Percentiles rank a stretch among this genome's conserved stretches.
Conservation (phyloP, 202 grass and related monocot species). For the Tripidium arundinaceum region DNA sequence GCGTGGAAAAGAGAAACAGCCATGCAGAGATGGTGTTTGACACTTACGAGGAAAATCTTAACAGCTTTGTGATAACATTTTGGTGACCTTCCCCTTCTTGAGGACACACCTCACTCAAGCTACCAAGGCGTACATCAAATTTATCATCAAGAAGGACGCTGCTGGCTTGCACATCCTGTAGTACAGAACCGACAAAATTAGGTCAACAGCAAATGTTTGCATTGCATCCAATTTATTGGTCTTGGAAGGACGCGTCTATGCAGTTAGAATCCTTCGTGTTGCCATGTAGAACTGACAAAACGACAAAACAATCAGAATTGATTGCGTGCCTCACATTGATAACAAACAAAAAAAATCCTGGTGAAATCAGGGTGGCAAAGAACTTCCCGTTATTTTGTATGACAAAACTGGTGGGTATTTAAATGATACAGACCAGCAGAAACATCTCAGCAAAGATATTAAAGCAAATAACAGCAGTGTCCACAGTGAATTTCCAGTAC, state of each 20-base stretch:
- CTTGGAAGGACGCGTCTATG: neutral
- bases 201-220: neutral
- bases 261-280: neutral
- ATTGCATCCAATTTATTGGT: neutral
- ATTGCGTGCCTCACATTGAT: neutral
- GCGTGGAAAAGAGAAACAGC: neutral
- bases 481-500: neutral
- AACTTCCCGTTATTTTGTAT: constrained; percentile 10
- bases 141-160: constrained; percentile 95
- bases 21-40: constrained; percentile 3
- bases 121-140: constrained; percentile 84
- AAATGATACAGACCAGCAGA: neutral
- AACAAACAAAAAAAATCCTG: neutral
- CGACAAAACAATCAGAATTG: neutral
- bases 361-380: neutral
- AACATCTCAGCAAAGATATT: constrained; percentile 2
- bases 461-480: constrained; percentile 6
- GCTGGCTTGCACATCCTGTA: constrained; percentile 82
- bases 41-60: constrained; percentile 94
- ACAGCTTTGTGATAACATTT: constrained; percentile 82
- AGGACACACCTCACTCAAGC: constrained; percentile 68
- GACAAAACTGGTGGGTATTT: neutral
- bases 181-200: constrained; percentile 22
- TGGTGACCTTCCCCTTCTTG: constrained; percentile 88
- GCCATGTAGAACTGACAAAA: neutral